Percentiles rank a stretch among this genome's conserved stretches.
phyloP scores from a whole-genome alignment of 768 basidiomycete species.

The Mycena sanguinolenta region DNA sequence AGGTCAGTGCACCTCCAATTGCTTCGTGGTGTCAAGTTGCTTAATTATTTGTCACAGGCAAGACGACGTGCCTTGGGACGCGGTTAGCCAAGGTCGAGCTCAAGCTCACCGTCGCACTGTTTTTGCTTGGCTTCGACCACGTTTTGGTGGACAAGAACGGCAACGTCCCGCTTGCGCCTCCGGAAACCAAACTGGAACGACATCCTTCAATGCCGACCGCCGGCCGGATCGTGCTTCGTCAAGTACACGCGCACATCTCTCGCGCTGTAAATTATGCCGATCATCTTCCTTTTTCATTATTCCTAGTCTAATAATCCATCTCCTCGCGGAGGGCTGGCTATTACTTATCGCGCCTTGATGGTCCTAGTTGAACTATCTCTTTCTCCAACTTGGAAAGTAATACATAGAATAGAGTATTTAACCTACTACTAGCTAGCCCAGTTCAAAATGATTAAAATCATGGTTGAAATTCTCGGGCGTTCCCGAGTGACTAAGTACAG shows the following conservation, averaged over 20 bases:
- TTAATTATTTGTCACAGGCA: conserved; percentile 63
- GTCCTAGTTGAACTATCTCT: conserved; percentile 9
- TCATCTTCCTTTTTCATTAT: conserved; percentile 26
- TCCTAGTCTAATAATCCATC: conserved; percentile 19
- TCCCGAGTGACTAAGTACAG: background rate
- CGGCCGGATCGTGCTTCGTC: conserved; percentile 66
- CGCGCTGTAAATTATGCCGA: conserved; percentile 16
- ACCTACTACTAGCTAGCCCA: background rate
- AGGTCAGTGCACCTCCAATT: conserved; percentile 61
- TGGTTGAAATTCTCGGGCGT: conserved; percentile 3
- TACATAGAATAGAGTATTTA: background rate
- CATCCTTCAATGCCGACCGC: conserved; percentile 75
- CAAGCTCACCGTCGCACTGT: conserved; percentile 77
- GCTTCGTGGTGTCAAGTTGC: conserved; percentile 16
- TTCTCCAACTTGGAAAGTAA: background rate
- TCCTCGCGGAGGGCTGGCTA: conserved; percentile 6
- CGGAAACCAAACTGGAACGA: conserved; percentile 87
- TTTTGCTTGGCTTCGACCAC: conserved; percentile 75
- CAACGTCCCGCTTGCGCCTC: conserved; percentile 56
- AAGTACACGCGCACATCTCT: conserved; percentile 50
- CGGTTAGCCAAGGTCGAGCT: conserved; percentile 82
- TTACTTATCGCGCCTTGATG: conserved; percentile 30
- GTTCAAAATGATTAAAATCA: background rate
- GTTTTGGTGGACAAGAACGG: conserved; percentile 68
- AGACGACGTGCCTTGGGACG: conserved; percentile 78